These are phyloP conservation scores for Aspergillus sclerotiicarbonarius DNA, from an alignment of 495 filamentous ascomycete genomes.

Conservation along the genomic window DNA sequence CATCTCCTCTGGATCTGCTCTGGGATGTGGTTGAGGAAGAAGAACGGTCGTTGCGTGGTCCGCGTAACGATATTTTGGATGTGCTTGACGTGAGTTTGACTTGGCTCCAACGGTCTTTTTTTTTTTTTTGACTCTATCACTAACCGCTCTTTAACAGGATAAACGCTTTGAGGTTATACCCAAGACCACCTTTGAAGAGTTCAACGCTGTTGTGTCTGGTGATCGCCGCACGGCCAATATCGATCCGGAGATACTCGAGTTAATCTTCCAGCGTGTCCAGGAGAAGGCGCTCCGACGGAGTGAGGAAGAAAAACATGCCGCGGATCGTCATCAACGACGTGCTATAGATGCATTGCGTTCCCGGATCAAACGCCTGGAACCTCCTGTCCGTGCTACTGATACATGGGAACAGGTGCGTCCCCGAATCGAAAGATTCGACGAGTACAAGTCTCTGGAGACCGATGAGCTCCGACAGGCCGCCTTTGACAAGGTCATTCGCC, in stretches of 20 bases:
- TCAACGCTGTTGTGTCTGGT: slow-evolving; percentile 68
- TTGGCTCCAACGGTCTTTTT: not conserved
- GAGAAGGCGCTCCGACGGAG: slow-evolving; percentile 72
- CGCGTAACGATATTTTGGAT: slow-evolving; percentile 82
- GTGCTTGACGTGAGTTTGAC: slow-evolving; percentile 74
- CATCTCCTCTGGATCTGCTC: slow-evolving; percentile 89
- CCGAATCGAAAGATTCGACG: slow-evolving; percentile 73
- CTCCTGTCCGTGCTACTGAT: slow-evolving; percentile 72
- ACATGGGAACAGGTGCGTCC: slow-evolving; percentile 83
- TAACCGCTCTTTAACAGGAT: slow-evolving; percentile 55
- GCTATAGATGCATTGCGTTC: slow-evolving; percentile 83
- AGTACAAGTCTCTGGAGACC: slow-evolving; percentile 76
- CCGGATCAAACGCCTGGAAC: slow-evolving; percentile 85
- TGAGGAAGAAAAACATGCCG: slow-evolving; percentile 81
- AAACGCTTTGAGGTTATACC: slow-evolving; percentile 85
- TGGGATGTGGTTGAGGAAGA: slow-evolving; percentile 97
- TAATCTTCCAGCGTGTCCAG: slow-evolving; percentile 84
- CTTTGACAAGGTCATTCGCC: slow-evolving; percentile 90
- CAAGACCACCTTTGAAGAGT: slow-evolving; percentile 85
- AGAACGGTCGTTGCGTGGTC: slow-evolving; percentile 75
- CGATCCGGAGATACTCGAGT: slow-evolving; percentile 66
- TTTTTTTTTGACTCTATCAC: not conserved
- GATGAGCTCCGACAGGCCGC: slow-evolving; percentile 80
- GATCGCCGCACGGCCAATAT: slow-evolving; percentile 85
- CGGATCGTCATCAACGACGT: slow-evolving; percentile 81